A percentile compares a stretch with the other conserved stretches of the same genome.
Evolutionary conservation across 192 early-diverging fungal genomes (phyloP).

Genomic region (Coemansia biformis): DNA sequence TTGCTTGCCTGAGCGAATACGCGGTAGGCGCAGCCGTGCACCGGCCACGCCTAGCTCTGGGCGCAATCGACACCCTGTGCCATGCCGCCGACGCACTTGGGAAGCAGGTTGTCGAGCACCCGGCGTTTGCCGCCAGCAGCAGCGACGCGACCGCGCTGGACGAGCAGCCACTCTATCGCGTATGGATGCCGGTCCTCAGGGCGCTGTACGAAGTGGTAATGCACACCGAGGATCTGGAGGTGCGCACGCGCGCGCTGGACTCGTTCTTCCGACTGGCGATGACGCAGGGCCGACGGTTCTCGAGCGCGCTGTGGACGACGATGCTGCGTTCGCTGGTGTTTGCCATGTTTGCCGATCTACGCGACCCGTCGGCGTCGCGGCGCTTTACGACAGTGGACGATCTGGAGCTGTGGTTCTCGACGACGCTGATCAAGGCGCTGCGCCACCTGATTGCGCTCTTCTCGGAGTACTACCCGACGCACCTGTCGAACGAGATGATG

Average conservation of each 20-base stretch:
- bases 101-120: slow-evolving; percentile 22
- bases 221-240: slow-evolving; percentile 86
- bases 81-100: slow-evolving; percentile 20
- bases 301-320: slow-evolving; percentile 73
- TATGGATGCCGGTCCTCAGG: slow-evolving; percentile 86
- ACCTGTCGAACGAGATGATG: slow-evolving; percentile 67
- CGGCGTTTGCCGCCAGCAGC: background rate
- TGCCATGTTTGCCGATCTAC: slow-evolving; percentile 84
- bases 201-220: slow-evolving; percentile 86
- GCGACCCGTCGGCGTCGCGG: slow-evolving; percentile 44
- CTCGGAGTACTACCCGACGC: slow-evolving; percentile 61
- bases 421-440: slow-evolving; percentile 89
- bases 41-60: slow-evolving; percentile 36
- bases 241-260: slow-evolving; percentile 76
- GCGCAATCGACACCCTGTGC: slow-evolving; percentile 42
- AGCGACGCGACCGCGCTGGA: slow-evolving; percentile 26
- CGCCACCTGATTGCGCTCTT: slow-evolving; percentile 83
- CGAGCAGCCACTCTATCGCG: slow-evolving; percentile 60
- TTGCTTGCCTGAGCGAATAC: slow-evolving; percentile 44
- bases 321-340: slow-evolving; percentile 81
- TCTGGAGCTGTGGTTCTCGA: slow-evolving; percentile 87
- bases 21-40: slow-evolving; percentile 18
- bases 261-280: slow-evolving; percentile 83
- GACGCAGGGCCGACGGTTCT: slow-evolving; percentile 67
- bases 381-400: slow-evolving; percentile 80